These are phyloP conservation scores for Penicillium desertorum DNA, from an alignment of 495 filamentous ascomycete genomes.

Conservation along the genomic window DNA sequence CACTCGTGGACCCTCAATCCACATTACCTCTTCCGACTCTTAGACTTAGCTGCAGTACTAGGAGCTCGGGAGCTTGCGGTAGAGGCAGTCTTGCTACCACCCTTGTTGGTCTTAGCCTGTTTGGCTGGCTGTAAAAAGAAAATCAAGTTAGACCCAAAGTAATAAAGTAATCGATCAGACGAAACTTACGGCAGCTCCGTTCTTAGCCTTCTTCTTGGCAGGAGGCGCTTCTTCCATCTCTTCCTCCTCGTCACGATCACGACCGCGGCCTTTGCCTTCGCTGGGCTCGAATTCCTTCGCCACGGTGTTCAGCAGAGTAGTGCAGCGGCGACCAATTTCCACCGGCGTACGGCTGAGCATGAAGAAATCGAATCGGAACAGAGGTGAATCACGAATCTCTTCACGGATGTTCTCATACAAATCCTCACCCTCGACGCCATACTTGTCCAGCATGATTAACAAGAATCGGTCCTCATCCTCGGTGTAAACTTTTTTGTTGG, in stretches of 20 bases:
- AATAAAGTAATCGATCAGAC: conserved; percentile 2
- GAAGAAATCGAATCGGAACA: conserved; percentile 99
- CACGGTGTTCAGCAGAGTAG: conserved; percentile 89
- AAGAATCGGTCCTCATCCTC: conserved; percentile 98
- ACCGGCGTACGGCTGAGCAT: conserved; percentile 91
- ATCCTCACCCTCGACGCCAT: conserved; percentile 81
- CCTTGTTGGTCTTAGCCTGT: conserved; percentile 59
- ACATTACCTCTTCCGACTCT: conserved; percentile 49
- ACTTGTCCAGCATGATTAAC: conserved; percentile 86
- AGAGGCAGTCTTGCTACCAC: conserved; percentile 51
- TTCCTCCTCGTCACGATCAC: conserved; percentile 71
- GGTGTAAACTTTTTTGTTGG: conserved; percentile 99
- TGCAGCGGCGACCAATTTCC: conserved; percentile 88
- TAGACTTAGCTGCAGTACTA: conserved; percentile 53
- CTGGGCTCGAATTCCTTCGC: conserved; percentile 89
- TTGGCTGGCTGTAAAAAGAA: conserved; percentile 50
- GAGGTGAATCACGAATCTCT: conserved; percentile 87
- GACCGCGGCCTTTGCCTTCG: conserved; percentile 67
- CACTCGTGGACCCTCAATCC: conserved; percentile 3
- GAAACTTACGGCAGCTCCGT: conserved; percentile 63
- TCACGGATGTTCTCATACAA: conserved; percentile 85
- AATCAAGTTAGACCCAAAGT: conserved; percentile 14
- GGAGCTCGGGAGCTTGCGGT: conserved; percentile 55
- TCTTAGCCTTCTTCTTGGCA: conserved; percentile 90
- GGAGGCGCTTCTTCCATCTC: conserved; percentile 78